phyloP scores from a whole-genome alignment of 805 yeast species.

The Saccharomycopsis vini region DNA sequence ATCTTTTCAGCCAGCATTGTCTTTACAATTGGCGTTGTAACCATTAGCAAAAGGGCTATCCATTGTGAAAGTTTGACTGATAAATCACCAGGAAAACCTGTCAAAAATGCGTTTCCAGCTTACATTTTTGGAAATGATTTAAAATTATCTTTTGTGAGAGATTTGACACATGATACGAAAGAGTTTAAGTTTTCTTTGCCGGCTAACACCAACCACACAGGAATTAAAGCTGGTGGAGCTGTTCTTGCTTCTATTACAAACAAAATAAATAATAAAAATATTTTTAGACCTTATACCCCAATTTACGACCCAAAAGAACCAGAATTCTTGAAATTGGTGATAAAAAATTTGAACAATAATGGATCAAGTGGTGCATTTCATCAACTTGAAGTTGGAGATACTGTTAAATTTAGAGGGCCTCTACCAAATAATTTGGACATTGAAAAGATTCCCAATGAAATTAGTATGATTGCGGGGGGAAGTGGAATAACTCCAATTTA shows the following conservation, averaged over 20 bases:
- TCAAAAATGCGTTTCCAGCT: neutral
- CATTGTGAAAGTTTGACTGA: neutral
- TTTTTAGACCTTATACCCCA: neutral
- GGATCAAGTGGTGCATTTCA: neutral
- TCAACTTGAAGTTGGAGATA: neutral
- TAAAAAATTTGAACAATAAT: neutral
- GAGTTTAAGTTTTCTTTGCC: neutral
- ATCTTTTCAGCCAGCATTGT: neutral
- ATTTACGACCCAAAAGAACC: neutral
- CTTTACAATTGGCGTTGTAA: neutral
- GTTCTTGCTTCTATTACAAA: neutral
- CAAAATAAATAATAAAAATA: too few species aligned
- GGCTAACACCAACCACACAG: neutral
- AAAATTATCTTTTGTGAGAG: neutral
- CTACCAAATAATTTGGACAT: neutral
- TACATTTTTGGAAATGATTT: neutral
- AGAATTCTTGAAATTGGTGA: neutral
- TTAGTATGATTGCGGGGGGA: neutral
- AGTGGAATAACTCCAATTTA: neutral
- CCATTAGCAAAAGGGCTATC: neutral
- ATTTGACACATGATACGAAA: neutral
- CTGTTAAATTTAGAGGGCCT: neutral
- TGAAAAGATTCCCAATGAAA: neutral
- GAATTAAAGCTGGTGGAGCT: neutral
- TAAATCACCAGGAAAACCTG: neutral